Conservation (phyloP, 352 stramenopile species). For the Phytophthora quininea region DNA sequence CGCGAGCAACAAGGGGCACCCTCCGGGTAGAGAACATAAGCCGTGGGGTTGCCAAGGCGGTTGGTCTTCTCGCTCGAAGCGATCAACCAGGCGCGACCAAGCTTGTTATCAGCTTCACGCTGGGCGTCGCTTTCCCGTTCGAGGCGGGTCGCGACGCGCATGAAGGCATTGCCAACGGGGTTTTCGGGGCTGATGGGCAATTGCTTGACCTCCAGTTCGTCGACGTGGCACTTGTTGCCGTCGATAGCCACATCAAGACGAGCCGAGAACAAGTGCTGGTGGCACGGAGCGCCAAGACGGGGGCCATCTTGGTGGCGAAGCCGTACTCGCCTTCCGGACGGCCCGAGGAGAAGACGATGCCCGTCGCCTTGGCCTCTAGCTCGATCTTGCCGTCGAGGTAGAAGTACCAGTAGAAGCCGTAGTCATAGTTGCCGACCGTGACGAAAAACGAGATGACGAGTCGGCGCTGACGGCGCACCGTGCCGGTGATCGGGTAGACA, state of each 20-base stretch:
- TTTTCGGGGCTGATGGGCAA: constrained; percentile 47
- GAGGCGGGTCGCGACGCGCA: constrained; percentile 51
- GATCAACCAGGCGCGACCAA: constrained; percentile 65
- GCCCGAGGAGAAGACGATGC: constrained; percentile 76
- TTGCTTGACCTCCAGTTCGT: constrained; percentile 62
- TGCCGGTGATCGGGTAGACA: constrained; percentile 12
- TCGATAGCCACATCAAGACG: constrained; percentile 80
- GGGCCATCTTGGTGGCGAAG: constrained; percentile 33
- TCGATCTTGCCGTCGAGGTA: constrained; percentile 42
- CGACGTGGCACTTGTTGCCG: constrained; percentile 49
- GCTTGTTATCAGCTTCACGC: constrained; percentile 47
- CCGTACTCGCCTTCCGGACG: constrained; percentile 58
- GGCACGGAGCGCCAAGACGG: constrained; percentile 39
- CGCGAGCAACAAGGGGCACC: constrained; percentile 59
- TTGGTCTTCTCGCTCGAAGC: constrained; percentile 65
- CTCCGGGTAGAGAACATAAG: constrained; percentile 64
- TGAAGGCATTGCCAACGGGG: constrained; percentile 69
- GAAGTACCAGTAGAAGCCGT: no score
- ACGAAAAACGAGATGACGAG: constrained; percentile 83
- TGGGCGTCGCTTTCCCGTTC: constrained; percentile 53
- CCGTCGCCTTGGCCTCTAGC: constrained; percentile 79
- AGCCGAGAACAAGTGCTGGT: constrained; percentile 83
- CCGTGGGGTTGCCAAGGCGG: constrained; percentile 55
- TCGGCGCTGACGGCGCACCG: constrained; percentile 59
- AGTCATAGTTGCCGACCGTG: constrained; percentile 40